Evolutionary conservation across 805 yeast genomes (phyloP).

Genomic region (Sugiyamaella floridensis): DNA sequence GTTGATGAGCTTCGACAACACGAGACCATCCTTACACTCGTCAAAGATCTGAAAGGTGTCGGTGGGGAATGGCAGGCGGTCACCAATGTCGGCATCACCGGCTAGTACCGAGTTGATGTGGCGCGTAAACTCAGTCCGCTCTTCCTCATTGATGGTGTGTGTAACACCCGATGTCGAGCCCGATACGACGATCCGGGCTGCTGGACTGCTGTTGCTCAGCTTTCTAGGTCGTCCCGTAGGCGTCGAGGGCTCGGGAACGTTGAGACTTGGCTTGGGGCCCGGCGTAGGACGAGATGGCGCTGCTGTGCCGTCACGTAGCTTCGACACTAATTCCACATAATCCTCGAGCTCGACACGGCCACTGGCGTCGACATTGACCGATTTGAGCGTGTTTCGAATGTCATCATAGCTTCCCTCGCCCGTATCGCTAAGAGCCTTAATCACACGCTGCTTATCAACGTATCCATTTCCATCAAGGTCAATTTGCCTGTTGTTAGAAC

Average conservation of each 20-base stretch:
- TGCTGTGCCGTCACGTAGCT: constrained; percentile 49
- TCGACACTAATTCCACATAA: constrained; percentile 76
- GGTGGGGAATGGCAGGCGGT: constrained; percentile 82
- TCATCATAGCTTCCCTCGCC: constrained; percentile 86
- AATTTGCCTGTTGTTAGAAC: constrained; percentile 41
- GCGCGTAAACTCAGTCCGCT: constrained; percentile 88
- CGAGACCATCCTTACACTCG: constrained; percentile 92
- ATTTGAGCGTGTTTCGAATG: constrained; percentile 87
- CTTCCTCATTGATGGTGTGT: constrained; percentile 96
- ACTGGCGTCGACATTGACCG: constrained; percentile 88
- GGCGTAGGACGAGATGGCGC: constrained; percentile 3
- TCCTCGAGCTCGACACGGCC: constrained; percentile 97
- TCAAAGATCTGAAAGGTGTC: constrained; percentile 94
- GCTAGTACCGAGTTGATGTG: constrained; percentile 89
- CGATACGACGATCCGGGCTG: constrained; percentile 54
- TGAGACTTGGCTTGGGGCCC: constrained; percentile 6
- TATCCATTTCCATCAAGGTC: constrained; percentile 91
- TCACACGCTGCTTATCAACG: constrained; percentile 85
- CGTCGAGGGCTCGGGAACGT: background rate
- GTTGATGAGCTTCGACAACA: constrained; percentile 85
- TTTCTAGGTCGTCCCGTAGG: constrained; percentile 8
- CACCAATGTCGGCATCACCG: constrained; percentile 81
- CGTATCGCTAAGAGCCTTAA: constrained; percentile 69
- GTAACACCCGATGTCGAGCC: constrained; percentile 89
- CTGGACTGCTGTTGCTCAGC: background rate